Base-by-base conservation (phyloP, 2,329 filamentous ascomycete species). In the Verticillium albo-atrum region DNA sequence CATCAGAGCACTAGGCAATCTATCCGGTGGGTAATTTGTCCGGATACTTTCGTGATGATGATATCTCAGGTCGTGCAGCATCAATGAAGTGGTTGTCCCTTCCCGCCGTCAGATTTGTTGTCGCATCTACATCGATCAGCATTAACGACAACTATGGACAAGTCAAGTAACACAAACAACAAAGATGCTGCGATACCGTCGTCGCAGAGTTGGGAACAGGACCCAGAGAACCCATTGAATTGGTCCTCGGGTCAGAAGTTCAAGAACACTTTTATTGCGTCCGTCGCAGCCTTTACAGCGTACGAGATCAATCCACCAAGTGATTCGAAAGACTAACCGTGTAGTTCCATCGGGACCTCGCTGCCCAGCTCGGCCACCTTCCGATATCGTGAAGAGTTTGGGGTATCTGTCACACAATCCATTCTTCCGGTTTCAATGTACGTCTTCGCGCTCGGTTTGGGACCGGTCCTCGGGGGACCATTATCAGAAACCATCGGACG, bases 401-500 rank as follows among this genome's bases (percentile, higher is more conserved):
- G 76, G 52, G 76, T 87, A 14, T 78, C 77, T 15, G 76, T 77
- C 55, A 86, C 83, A 1, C 76, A 79, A 7, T 82, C 86, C 0
- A 73, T 89, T n/a, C 71, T 89, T 0, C 82, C 82, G 0, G 69
- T 89, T 1, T 81, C 86, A 0, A 68, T 87, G 6, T 89, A 86
- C 68, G 80, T 85, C 6, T 71, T 88, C 10, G 86, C 85, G 0
- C 76, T 89, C 0, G 83, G 75, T 3, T 74, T 87, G 17, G 86
- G 86, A 0, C 86, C 87, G 6, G 72, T 88, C 55, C 62, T 86
- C 15, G 82, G 82, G 10, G 84, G 85, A 0, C 86, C 85, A 0
- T 66, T 87, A 0, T 85, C 81, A 55, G 87, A 89, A 67, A 80
- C 76, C 0, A 71, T 82, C 34, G 86, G 87, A 2, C 75, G 87